Evolutionary conservation across 1,284 basidiomycete genomes (phyloP), one percentile per base, ranked within the genome.

Genomic region (Pseudozyma tsukubaensis): DNA sequence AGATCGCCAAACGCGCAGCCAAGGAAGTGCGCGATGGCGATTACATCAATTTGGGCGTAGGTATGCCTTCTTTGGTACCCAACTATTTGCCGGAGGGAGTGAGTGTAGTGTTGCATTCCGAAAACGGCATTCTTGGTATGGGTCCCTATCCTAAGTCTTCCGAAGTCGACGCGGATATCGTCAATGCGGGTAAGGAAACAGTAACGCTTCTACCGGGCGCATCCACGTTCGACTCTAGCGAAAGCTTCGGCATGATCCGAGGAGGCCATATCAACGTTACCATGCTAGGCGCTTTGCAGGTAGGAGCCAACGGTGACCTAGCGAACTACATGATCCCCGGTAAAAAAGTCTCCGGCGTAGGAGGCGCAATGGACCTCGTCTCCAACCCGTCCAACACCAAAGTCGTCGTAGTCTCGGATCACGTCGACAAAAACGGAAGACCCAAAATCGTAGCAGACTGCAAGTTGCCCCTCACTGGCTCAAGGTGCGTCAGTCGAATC

Each of bases 311-410:
- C 21, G 96, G 90, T 94, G 94, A 98, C 84, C 91, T 98, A 68
- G 95, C 96, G 53, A 98, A 98, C 87, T 98, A 93, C 85, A 97
- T 97, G 94, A 94, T 97, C 77, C 94, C 94, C 14, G 93, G 93
- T 35, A 94, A 95, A 86, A 89, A 94, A 82, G 77, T 79, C 16
- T 69, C 72, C 58, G 92, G 92, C 51, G 94, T 97, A 84, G 94
- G 94, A 34, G 94, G 95, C 61, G 94, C 94, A 1, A 97, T 97
- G 94, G 94, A 96, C 83, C 90, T 80, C 14, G 74, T 78, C 37
- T 72, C 72, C 21, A 76, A 74, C 59, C 79, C 77, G 0, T 47
- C 60, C 40, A 59, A 71, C 35, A 75, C 78, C 50, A 75, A 75
- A 47, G 86, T 87, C 70, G 92, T 96, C 64, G 92, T 89, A 5